Base-by-base conservation (phyloP, 495 filamentous ascomycete species). In the Aspergillus cavernicola region DNA sequence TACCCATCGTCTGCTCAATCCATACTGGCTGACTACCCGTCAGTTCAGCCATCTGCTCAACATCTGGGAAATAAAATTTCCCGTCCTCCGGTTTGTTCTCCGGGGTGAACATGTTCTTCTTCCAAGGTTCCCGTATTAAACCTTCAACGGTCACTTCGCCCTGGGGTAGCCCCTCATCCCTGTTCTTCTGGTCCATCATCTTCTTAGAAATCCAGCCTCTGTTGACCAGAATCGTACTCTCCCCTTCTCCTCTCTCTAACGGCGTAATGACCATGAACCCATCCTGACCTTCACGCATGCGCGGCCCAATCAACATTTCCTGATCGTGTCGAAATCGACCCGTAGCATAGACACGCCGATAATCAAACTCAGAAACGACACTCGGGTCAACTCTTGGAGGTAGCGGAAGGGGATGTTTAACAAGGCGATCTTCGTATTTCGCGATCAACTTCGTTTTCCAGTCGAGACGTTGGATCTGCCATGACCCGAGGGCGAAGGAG, bases 91-190 rank as follows among this genome's bases (percentile, higher is more conserved):
- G 91, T 53, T 81, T 74, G 60, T 97, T 98, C 0, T 85, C 84
- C 0, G 93, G 93, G 52, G 93, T 98, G 63, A 98, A 98, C 79
- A 91, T 85, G 63, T 98, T 98, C 80, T 90, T 95, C 79, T 90
- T 88, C 85, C 89, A 95, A 24, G 95, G 92, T 73, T 91, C 82
- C 48, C 93, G 71, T 63, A 98, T 66, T 64, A 98, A 64, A 4
- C 93, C 93, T 65, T 95, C 83, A 2, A 97, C 83, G 6, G 75
- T 80, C 3, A 98, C 85, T 60, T 83, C 80, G 0, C 80, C 88
- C 28, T 63, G 62, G 2, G 84, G 83, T 46, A 97, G 52, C 3
- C 81, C 79, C 23, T 80, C 76, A 0, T 61, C 59, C 20, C 91
- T 69, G 44, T 76, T 76, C 59, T 72, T 68, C 69, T 93, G 86